Conservation (phyloP, 2,329 filamentous ascomycete genomes). For the Aureobasidium lini region DNA sequence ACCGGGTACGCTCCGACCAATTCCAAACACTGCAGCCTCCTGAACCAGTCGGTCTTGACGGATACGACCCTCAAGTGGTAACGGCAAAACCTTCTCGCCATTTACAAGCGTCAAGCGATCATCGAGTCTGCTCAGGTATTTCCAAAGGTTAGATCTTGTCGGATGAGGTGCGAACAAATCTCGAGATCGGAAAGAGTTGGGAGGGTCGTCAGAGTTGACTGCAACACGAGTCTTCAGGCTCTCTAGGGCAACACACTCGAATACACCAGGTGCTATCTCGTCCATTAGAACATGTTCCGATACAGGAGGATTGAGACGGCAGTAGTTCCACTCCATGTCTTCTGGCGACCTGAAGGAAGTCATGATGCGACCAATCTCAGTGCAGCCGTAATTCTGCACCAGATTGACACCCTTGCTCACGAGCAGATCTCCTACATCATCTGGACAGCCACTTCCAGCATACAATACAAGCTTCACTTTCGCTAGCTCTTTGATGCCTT, state of each 20-base stretch:
- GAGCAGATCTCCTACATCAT: conserved; percentile 28
- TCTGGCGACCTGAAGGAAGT: conserved; percentile 47
- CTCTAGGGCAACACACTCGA: conserved; percentile 35
- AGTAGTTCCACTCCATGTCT: conserved; percentile 55
- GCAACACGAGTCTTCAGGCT: conserved; percentile 29
- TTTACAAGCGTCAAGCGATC: conserved; percentile 43
- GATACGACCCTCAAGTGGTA: conserved; percentile 47
- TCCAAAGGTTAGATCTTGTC: conserved; percentile 37
- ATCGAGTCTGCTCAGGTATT: conserved; percentile 40
- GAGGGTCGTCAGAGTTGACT: conserved; percentile 37
- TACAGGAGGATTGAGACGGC: conserved; percentile 32
- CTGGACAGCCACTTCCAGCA: conserved; percentile 27
- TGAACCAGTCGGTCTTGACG: conserved; percentile 45
- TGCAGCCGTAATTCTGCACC: conserved; percentile 32
- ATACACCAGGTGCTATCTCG: conserved; percentile 32
- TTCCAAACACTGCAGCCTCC: conserved; percentile 53
- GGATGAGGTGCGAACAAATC: conserved; percentile 43
- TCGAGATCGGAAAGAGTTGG: conserved; percentile 43
- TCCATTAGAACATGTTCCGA: conserved; percentile 25
- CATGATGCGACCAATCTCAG: conserved; percentile 37
- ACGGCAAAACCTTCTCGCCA: conserved; percentile 44
- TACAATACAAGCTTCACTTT: conserved; percentile 25
- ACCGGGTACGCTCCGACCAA: conserved; percentile 46
- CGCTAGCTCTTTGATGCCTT: conserved; percentile 35
- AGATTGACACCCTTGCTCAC: conserved; percentile 27